Evolutionary conservation across 1,284 basidiomycete genomes (phyloP), one percentile per base, ranked within the genome.

Genomic region (Albatrellus sp.): DNA sequence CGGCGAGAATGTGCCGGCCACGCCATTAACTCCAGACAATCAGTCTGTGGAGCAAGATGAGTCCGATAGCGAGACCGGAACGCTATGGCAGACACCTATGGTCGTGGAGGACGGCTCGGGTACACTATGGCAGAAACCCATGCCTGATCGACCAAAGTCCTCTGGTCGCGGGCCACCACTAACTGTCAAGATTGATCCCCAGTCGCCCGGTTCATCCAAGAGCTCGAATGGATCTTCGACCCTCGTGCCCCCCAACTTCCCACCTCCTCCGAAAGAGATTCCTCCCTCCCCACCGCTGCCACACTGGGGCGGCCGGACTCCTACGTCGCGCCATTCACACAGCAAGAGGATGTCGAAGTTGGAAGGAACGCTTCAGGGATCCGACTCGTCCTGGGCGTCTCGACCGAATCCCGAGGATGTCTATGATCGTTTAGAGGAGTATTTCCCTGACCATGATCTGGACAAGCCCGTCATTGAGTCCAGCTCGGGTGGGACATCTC

Each of bases 361-460:
- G 6, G 47, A 49, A 33, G 24, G 24, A 24, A 80, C 71, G 72
- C 74, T n/a, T 82, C 72, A 69, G 66, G 75, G 75, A 49, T 67
- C 69, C 24, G 39, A 40, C 29, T 30, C 28, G 37, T 78, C 76
- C 12, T 91, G 88, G 88, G 84, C 85, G 40, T 79, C 86, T 51
- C 86, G 96, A 57, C 96, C 96, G 11, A 80, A 85, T 29, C 82
- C 93, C 0, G 96, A 98, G 59, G 87, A 90, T 55, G 83, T 99
- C 45, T 92, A 93, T 60, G 88, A 98, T 46, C 81, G 88, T 46
- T 72, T 98, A 6, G 90, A 98, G 55, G 81, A 88, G 52, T 97
- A 90, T 69, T 99, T 99, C 72, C 93, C 93, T 0, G 82, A 88
- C 53, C 90, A 97, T 59, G 93, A 98, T 58, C 75, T 98, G 42